A percentile compares a stretch with the other conserved stretches of the same genome.
phyloP scores from a whole-genome alignment of 73 alveolate species.

The Symbiodinium pilosum region DNA sequence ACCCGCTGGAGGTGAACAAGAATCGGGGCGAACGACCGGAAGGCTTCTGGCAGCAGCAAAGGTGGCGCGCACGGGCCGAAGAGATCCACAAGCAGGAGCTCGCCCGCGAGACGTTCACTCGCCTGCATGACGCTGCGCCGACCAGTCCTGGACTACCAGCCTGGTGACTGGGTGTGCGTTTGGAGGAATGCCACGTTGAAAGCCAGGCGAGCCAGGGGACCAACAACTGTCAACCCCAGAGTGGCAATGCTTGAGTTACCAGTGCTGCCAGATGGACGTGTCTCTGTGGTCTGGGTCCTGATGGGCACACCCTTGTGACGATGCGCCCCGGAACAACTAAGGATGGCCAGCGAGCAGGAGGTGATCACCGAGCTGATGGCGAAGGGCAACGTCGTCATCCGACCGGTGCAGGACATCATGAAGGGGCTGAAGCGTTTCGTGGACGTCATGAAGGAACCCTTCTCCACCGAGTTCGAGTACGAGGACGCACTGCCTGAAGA shows the following conservation, averaged over 20 bases:
- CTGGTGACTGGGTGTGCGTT: not conserved
- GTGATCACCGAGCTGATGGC: not conserved
- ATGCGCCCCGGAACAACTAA: slow-evolving; percentile 23
- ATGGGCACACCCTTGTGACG: not conserved
- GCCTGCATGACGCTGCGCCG: not conserved
- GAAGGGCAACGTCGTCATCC: not conserved
- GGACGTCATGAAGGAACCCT: not conserved
- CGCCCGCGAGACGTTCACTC: not conserved
- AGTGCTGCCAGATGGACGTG: not conserved
- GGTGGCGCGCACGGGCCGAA: not conserved
- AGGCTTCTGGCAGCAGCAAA: not conserved
- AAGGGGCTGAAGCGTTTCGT: not conserved
- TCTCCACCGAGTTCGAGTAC: not conserved
- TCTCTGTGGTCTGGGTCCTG: not conserved
- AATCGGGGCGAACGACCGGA: not conserved
- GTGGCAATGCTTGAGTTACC: not conserved
- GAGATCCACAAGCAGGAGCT: not conserved
- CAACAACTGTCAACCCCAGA: not conserved
- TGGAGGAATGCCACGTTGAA: not conserved
- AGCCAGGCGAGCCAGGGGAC: not conserved
- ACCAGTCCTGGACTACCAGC: not conserved
- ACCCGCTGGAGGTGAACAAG: not conserved
- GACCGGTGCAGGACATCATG: not conserved
- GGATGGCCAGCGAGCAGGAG: slow-evolving; percentile 26
- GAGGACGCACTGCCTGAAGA: not conserved